A percentile compares a stretch with the other conserved stretches of the same genome.
These are phyloP conservation scores for Alternaria incomplexa DNA, from an alignment of 2,329 filamentous ascomycete species.

Conservation along the genomic window DNA sequence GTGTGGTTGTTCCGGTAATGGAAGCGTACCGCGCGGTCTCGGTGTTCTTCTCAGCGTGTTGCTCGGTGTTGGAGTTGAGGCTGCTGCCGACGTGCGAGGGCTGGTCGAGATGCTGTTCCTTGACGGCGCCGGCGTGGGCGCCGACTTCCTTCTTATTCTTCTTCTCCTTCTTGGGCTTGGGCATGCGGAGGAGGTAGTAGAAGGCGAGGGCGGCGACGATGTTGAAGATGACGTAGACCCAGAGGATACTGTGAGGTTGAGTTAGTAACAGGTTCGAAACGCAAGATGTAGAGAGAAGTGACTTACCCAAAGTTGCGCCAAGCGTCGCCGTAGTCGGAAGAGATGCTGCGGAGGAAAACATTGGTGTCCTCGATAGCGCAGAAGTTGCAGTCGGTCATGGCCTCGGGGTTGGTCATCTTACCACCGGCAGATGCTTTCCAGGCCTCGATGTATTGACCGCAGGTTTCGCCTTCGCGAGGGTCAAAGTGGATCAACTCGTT, in stretches of 20 bases:
- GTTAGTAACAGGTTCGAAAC: background rate
- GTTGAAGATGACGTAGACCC: slow-evolving; percentile 61
- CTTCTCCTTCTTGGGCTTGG: slow-evolving; percentile 55
- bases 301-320: slow-evolving; percentile 61
- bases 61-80: slow-evolving; percentile 3
- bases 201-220: slow-evolving; percentile 55
- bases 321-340: slow-evolving; percentile 51
- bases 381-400: slow-evolving; percentile 49
- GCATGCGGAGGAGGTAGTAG: slow-evolving; percentile 63
- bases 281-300: background rate
- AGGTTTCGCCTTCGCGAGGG: slow-evolving; percentile 59
- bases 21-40: slow-evolving; percentile 14
- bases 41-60: slow-evolving; percentile 14
- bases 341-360: slow-evolving; percentile 50
- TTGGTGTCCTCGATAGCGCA: slow-evolving; percentile 52
- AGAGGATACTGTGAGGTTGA: slow-evolving; percentile 48
- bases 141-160: slow-evolving; percentile 12
- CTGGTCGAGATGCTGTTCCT: slow-evolving; percentile 9
- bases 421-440: slow-evolving; percentile 44
- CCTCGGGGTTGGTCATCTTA: slow-evolving; percentile 44
- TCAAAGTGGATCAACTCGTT: slow-evolving; percentile 75
- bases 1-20: slow-evolving; percentile 18
- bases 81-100: slow-evolving; percentile 15
- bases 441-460: slow-evolving; percentile 46
- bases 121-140: slow-evolving; percentile 3